phyloP scores from a whole-genome alignment of 2,329 filamentous ascomycete species.

The Decorospora gaudefroyi region DNA sequence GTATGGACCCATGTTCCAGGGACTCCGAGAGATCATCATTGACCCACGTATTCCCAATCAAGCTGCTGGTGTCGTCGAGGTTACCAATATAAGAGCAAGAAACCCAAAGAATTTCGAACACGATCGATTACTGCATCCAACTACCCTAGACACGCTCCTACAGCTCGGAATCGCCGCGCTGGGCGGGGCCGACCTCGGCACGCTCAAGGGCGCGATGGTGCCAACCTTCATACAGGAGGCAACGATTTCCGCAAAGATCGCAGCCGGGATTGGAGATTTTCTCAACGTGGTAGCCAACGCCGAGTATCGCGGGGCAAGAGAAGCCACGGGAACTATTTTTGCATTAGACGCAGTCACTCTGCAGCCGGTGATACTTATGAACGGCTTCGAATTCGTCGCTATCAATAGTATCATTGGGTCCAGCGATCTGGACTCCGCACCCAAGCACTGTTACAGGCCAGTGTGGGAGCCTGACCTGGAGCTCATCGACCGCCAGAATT shows the following conservation, averaged over 20 bases:
- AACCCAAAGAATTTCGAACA: conserved; percentile 23
- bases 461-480: conserved; percentile 21
- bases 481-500: conserved; percentile 9
- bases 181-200: conserved; percentile 6
- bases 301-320: conserved; percentile 3
- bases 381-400: conserved; percentile 21
- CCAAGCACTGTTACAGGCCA: conserved; percentile 16
- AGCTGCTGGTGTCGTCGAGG: conserved; percentile 13
- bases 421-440: background rate
- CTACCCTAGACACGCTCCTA: conserved; percentile 23
- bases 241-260: conserved; percentile 11
- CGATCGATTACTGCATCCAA: conserved; percentile 23
- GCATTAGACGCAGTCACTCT: conserved; percentile 13
- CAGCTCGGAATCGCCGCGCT: conserved; percentile 16
- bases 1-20: conserved; percentile 22
- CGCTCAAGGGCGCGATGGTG: conserved; percentile 14
- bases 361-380: conserved; percentile 15
- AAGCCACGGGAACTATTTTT: conserved; percentile 13
- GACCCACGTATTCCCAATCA: background rate
- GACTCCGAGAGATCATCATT: conserved; percentile 7
- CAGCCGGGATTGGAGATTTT: conserved; percentile 12
- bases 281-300: conserved; percentile 13
- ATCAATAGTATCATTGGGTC: conserved; percentile 4
- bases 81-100: conserved; percentile 11
- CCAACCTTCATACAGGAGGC: conserved; percentile 20